Evolutionary conservation across 768 basidiomycete species (phyloP).

Genomic region (Amanita phalloides): DNA sequence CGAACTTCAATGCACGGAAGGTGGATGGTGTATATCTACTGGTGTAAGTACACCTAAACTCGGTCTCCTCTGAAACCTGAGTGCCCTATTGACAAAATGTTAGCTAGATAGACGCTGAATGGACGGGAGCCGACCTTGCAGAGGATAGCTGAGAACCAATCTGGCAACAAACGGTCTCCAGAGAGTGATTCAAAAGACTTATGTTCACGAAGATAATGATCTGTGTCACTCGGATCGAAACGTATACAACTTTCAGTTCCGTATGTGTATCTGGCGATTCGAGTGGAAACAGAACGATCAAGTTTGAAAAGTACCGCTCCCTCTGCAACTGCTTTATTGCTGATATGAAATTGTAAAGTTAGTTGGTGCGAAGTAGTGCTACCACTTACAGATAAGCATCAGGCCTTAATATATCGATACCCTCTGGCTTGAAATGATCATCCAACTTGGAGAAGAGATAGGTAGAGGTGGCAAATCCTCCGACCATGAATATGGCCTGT

Average conservation of each 20-base stretch:
- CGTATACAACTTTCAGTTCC: neutral
- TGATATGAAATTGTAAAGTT: neutral
- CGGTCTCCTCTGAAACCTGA: slow-evolving; percentile 10
- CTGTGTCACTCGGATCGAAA: slow-evolving; percentile 6
- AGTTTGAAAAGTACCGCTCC: slow-evolving; percentile 15
- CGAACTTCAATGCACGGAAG: slow-evolving; percentile 7
- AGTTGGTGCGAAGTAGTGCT: neutral
- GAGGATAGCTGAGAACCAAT: slow-evolving; percentile 8
- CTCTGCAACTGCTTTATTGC: slow-evolving; percentile 17
- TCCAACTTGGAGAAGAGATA: slow-evolving; percentile 34
- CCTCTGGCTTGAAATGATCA: slow-evolving; percentile 19
- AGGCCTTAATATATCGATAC: slow-evolving; percentile 27
- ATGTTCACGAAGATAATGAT: slow-evolving; percentile 4
- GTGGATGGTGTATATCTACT: slow-evolving; percentile 1
- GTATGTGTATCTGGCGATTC: slow-evolving; percentile 10
- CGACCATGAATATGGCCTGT: slow-evolving; percentile 35
- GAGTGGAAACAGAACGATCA: slow-evolving; percentile 10
- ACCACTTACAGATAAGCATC: slow-evolving; percentile 33
- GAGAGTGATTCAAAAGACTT: neutral
- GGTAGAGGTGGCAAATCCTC: slow-evolving; percentile 41
- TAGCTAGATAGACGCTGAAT: no score
- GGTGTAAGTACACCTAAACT: slow-evolving; percentile 10
- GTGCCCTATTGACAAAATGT: neutral
- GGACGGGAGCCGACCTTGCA: neutral
- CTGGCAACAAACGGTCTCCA: slow-evolving; percentile 3